Conservation (phyloP, 176 grass and related monocot species). For the Pharus latifolius region DNA sequence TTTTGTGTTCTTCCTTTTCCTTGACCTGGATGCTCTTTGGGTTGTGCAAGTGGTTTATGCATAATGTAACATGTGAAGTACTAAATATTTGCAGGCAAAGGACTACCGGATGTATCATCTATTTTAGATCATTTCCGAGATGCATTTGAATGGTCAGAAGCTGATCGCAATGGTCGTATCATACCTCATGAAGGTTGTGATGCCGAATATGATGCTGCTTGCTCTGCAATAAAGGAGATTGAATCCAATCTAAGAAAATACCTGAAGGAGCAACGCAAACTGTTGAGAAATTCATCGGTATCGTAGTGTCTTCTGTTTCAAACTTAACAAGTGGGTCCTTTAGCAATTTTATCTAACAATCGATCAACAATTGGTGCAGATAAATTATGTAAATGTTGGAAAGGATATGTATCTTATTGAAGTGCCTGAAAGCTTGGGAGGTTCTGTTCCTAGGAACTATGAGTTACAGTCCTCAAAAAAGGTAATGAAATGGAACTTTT, state of each 20-base stretch:
- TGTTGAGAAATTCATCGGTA: conserved; percentile 54
- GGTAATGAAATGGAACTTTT: conserved; percentile 11
- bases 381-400: conserved; percentile 83
- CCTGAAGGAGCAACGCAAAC: conserved; percentile 72
- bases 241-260: conserved; percentile 48
- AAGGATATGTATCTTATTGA: conserved; percentile 85
- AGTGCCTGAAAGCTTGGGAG: conserved; percentile 53
- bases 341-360: conserved; percentile 18
- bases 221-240: conserved; percentile 51
- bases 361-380: conserved; percentile 20
- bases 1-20: background rate
- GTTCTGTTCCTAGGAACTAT: conserved; percentile 69
- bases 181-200: conserved; percentile 86
- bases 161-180: conserved; percentile 62
- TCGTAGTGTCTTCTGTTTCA: conserved; percentile 2
- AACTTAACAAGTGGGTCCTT: background rate
- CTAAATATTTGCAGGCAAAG: conserved; percentile 63
- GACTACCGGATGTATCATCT: conserved; percentile 51
- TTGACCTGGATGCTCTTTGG: conserved; percentile 1
- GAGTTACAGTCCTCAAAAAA: conserved; percentile 91
- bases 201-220: conserved; percentile 63
- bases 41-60: background rate
- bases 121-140: conserved; percentile 67
- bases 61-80: conserved; percentile 3
- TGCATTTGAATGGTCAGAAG: conserved; percentile 99